Evolutionary conservation across 2,329 filamentous ascomycete genomes (phyloP).

Genomic region (Apiospora hydei): DNA sequence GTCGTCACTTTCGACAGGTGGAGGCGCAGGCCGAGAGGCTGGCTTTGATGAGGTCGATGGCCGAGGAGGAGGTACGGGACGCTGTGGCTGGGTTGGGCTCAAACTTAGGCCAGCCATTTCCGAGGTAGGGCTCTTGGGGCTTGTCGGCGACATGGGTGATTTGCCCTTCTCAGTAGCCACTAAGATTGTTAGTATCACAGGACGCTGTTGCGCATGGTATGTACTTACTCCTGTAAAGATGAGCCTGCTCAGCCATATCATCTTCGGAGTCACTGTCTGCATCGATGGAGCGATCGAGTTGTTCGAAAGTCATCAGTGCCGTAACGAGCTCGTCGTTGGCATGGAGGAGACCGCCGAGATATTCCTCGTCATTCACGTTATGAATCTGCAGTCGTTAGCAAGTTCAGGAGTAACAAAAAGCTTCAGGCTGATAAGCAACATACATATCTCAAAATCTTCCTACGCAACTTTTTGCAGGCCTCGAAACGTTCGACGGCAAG

Average conservation of each 20-base stretch:
- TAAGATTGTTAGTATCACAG: conserved; percentile 42
- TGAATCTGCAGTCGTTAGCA: conserved; percentile 69
- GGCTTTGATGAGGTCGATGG: conserved; percentile 57
- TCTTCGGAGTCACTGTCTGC: conserved; percentile 76
- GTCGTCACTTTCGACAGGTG: conserved; percentile 59
- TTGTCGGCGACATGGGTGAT: conserved; percentile 52
- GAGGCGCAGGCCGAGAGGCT: conserved; percentile 53
- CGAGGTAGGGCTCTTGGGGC: conserved; percentile 38
- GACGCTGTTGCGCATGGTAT: neutral
- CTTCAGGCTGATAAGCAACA: conserved; percentile 36
- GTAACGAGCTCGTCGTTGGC: conserved; percentile 96
- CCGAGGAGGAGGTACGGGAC: conserved; percentile 55
- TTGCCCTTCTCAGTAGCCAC: conserved; percentile 62
- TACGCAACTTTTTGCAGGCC: conserved; percentile 81
- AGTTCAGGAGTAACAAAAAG: neutral
- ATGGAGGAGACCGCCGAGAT: conserved; percentile 87
- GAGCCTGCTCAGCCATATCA: conserved; percentile 71
- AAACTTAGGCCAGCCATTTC: conserved; percentile 56
- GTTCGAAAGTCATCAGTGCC: conserved; percentile 92
- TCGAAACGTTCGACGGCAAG: conserved; percentile 82
- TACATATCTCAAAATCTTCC: conserved; percentile 85
- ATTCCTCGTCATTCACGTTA: conserved; percentile 88
- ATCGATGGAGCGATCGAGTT: conserved; percentile 86
- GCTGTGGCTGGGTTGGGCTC: conserved; percentile 45
- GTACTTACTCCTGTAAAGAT: conserved; percentile 65